A percentile compares a stretch with the other conserved stretches of the same genome.
Evolutionary conservation across 1,284 basidiomycete genomes (phyloP).

Genomic region (Gymnopus androsaceus): DNA sequence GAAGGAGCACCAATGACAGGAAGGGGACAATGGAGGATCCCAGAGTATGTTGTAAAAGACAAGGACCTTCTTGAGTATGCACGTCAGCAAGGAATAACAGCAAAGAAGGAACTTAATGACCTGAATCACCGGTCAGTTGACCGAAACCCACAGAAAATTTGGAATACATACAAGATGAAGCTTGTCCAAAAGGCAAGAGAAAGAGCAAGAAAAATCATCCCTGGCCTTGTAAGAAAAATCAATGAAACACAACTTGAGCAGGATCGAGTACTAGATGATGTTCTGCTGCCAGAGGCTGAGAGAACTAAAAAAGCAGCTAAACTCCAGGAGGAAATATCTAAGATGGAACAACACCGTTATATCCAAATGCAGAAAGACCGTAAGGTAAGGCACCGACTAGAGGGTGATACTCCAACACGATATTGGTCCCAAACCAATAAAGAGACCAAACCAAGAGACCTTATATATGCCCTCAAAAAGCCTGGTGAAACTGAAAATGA

Average conservation of each 20-base stretch:
- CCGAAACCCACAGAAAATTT: conserved; percentile 8
- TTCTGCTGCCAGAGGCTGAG: background rate
- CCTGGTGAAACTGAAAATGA: background rate
- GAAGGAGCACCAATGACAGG: conserved; percentile 25
- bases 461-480: conserved; percentile 19
- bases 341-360: conserved; percentile 14
- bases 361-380: conserved; percentile 7
- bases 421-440: conserved; percentile 28
- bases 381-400: conserved; percentile 5
- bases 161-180: conserved; percentile 6
- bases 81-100: conserved; percentile 1
- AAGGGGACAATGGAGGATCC: conserved; percentile 25
- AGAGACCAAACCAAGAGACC: conserved; percentile 21
- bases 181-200: conserved; percentile 3
- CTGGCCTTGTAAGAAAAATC: conserved; percentile 10
- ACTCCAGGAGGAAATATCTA: conserved; percentile 2
- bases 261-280: background rate
- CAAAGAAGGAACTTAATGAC: background rate
- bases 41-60: conserved; percentile 22
- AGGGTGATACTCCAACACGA: conserved; percentile 28
- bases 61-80: conserved; percentile 2
- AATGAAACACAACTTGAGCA: conserved; percentile 8
- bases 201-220: background rate
- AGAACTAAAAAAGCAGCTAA: background rate
- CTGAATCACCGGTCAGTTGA: background rate